A percentile compares a stretch with the other conserved stretches of the same genome.
Evolutionary conservation across 2,329 filamentous ascomycete genomes (phyloP).

Genomic region (Cercospora beticola): DNA sequence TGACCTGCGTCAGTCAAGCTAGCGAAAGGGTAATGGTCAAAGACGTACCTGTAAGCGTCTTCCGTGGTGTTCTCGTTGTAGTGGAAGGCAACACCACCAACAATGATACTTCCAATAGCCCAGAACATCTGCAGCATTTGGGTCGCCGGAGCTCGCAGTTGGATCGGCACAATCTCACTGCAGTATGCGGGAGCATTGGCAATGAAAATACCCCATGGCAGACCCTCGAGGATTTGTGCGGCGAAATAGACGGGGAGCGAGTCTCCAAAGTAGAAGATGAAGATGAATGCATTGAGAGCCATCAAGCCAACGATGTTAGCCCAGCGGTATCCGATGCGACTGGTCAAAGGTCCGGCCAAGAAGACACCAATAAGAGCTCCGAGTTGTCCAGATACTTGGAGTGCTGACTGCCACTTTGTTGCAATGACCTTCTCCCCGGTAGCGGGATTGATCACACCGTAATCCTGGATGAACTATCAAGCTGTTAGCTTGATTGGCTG

Average conservation of each 20-base stretch:
- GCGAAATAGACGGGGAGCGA: constrained; percentile 51
- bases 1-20: constrained; percentile 35
- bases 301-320: constrained; percentile 58
- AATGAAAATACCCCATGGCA: constrained; percentile 67
- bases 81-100: constrained; percentile 56
- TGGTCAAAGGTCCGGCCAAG: constrained; percentile 61
- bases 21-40: constrained; percentile 9
- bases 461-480: constrained; percentile 37
- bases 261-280: constrained; percentile 58
- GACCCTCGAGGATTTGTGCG: constrained; percentile 59
- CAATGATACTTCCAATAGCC: constrained; percentile 63
- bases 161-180: constrained; percentile 60
- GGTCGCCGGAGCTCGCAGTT: constrained; percentile 57
- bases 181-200: constrained; percentile 65
- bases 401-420: constrained; percentile 59
- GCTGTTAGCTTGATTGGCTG: background rate
- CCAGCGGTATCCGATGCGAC: constrained; percentile 59
- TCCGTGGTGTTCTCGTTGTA: constrained; percentile 46
- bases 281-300: constrained; percentile 59
- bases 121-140: constrained; percentile 67
- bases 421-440: constrained; percentile 45
- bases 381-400: constrained; percentile 56
- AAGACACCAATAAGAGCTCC: constrained; percentile 62
- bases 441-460: constrained; percentile 43
- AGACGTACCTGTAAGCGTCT: constrained; percentile 47